Conservation (phyloP, 768 basidiomycete genomes). For the Pleurotus sapidus region DNA sequence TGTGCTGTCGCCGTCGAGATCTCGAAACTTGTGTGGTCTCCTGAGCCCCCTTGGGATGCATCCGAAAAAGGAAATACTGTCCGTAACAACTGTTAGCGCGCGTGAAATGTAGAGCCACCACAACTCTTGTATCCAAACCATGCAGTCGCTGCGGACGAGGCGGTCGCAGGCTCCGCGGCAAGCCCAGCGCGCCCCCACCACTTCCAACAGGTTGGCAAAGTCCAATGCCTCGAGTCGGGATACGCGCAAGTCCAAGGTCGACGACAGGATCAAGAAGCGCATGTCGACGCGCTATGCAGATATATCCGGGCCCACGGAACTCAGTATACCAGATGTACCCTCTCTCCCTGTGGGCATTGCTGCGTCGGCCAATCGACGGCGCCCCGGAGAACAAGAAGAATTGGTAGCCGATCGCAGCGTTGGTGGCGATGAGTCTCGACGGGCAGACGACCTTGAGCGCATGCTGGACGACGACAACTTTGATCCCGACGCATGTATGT, state of each 20-base stretch:
- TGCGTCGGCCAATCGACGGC: conserved; percentile 23
- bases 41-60: no score
- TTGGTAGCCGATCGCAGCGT: conserved; percentile 38
- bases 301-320: conserved; percentile 68
- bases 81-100: no score
- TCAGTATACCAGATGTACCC: conserved; percentile 55
- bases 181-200: conserved; percentile 19
- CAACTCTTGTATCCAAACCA: conserved; percentile 16
- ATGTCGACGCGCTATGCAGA: conserved; percentile 94
- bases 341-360: conserved; percentile 46
- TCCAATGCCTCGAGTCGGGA: conserved; percentile 31
- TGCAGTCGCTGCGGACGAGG: conserved; percentile 56
- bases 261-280: conserved; percentile 96
- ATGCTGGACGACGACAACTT: conserved; percentile 75
- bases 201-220: conserved; percentile 31
- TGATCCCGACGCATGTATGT: conserved; percentile 86
- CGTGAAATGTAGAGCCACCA: no score
- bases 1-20: no score
- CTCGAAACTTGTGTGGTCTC: no score
- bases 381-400: conserved; percentile 37
- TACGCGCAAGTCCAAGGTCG: conserved; percentile 52
- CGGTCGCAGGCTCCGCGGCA: conserved; percentile 47
- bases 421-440: conserved; percentile 33
- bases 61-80: no score
- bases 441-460: conserved; percentile 56